Conservation (phyloP, 1,284 basidiomycete species). For the Waitea zeae region DNA sequence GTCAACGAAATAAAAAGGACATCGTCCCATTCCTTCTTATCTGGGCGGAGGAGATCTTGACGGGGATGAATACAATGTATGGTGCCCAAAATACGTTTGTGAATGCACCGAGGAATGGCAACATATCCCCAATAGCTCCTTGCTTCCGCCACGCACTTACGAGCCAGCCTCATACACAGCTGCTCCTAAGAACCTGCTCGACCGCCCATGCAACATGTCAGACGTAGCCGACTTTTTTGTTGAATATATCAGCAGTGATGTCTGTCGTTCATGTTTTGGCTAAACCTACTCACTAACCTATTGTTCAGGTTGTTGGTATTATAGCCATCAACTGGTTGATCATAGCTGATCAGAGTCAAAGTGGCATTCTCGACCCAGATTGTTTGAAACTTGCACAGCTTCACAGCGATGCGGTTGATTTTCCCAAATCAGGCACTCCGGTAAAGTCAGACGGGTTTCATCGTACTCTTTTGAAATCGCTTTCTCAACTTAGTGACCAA, state of each 20-base stretch:
- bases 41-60: slow-evolving; percentile 53
- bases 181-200: slow-evolving; percentile 26
- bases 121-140: slow-evolving; percentile 17
- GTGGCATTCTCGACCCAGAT: slow-evolving; percentile 35
- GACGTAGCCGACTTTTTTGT: slow-evolving; percentile 63
- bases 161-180: slow-evolving; percentile 34
- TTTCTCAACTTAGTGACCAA: too few relatives aligned
- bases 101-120: too few relatives aligned
- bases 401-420: slow-evolving; percentile 60
- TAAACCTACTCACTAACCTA: slow-evolving; percentile 2
- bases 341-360: slow-evolving; percentile 44
- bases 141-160: slow-evolving; percentile 13
- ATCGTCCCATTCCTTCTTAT: too few relatives aligned
- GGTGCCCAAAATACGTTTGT: too few relatives aligned
- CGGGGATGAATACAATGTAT: slow-evolving; percentile 39
- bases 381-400: slow-evolving; percentile 47
- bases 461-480: not conserved
- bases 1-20: too few relatives aligned
- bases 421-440: slow-evolving; percentile 42
- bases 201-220: slow-evolving; percentile 37
- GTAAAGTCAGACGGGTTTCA: slow-evolving; percentile 20
- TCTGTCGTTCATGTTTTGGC: slow-evolving; percentile 13
- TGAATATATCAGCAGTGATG: slow-evolving; percentile 53
- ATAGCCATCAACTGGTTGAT: slow-evolving; percentile 43
- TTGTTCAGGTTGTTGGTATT: slow-evolving; percentile 35